Evolutionary conservation across 495 filamentous ascomycete genomes (phyloP), one percentile per base, ranked within the genome.

Genomic region (Ascodesmis nigricans): DNA sequence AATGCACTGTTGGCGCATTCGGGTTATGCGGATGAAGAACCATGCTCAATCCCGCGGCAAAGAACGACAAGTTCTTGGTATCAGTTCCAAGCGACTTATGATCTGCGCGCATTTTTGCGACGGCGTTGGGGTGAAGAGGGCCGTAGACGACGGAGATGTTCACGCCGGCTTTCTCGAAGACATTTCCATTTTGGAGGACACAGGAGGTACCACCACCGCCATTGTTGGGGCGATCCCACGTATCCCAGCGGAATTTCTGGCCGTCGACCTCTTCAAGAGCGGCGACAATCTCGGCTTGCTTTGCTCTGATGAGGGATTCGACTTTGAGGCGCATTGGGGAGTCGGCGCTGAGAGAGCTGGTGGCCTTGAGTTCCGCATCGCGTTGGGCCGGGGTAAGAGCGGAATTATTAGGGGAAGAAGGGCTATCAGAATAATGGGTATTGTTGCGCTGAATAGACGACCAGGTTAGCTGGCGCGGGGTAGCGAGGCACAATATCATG

Each of bases 131-230:
- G 7, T 87, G 83, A 9, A 99, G 63, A 22, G 75, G 78, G 39
- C 87, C 90, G 47, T 99, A 93, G 13, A 99, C 87, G 29, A 91
- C 68, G 29, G 77, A 84, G 42, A 81, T 83, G 46, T 90, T 91
- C 27, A 95, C 90, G 9, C 87, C 87, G 22, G 83, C 87, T 57
- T 99, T 99, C 57, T 99, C 87, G 53, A 95, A 99, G 20, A 95
- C 80, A 33, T 87, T 78, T 22, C 90, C 84, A 36, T 91, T 78
- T 52, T 99, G 87, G 20, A 95, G 64, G 6, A 95, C 83, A 55
- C 84, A 91, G 3, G 79, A 90, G 36, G 82, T 78, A 13, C 75
- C 75, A 24, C 87, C 87, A 33, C 65, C 66, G 21, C 67, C 67
- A 29, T 83, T 84, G 50, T 76, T 71, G 33, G 78, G 76, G 27